Percentiles rank a stretch among this genome's conserved stretches.
Evolutionary conservation across 257 asterid genomes (phyloP).

Genomic region (Ocimum tenuiflorum): DNA sequence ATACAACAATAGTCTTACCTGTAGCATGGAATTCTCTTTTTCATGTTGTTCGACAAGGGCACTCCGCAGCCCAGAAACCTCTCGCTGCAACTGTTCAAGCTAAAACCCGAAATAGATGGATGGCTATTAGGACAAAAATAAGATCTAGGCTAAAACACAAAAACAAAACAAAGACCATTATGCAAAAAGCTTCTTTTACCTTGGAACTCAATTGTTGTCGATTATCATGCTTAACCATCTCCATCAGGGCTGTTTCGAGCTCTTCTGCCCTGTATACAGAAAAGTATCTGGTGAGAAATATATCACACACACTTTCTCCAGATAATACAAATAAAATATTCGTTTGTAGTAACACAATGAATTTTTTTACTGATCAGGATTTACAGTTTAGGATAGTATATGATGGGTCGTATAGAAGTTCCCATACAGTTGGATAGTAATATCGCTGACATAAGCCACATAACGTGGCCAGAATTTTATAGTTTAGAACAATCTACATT

Average conservation of each 20-base stretch:
- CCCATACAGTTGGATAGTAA: neutral
- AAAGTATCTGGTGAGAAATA: slow-evolving; percentile 2
- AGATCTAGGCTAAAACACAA: neutral
- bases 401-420: neutral
- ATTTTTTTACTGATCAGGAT: neutral
- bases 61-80: slow-evolving; percentile 54
- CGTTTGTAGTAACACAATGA: neutral
- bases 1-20: slow-evolving; percentile 35
- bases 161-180: neutral
- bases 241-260: slow-evolving; percentile 86
- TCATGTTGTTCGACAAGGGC: slow-evolving; percentile 82
- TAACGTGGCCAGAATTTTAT: neutral
- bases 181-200: slow-evolving; percentile 31
- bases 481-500: neutral
- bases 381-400: neutral
- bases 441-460: neutral
- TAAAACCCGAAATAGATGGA: slow-evolving; percentile 26
- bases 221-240: slow-evolving; percentile 95
- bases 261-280: slow-evolving; percentile 77
- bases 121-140: neutral
- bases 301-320: neutral
- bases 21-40: slow-evolving; percentile 96
- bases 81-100: slow-evolving; percentile 85
- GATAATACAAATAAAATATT: neutral
- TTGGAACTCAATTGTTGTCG: slow-evolving; percentile 77